phyloP scores from a whole-genome alignment of 2,329 filamentous ascomycete species.

The Fusarium sp. region DNA sequence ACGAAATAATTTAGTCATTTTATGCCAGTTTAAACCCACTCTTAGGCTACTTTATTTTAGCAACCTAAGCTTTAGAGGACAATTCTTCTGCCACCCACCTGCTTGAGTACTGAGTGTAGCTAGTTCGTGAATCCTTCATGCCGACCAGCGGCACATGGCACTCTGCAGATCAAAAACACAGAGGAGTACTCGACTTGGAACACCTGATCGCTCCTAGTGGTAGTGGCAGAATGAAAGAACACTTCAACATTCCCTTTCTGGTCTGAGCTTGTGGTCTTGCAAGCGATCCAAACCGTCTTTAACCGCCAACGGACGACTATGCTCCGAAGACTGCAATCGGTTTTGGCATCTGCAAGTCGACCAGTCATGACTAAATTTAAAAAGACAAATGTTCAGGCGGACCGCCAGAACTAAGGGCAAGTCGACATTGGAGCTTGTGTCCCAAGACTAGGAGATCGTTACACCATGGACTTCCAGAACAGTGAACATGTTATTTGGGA shows the following conservation, averaged over 20 bases:
- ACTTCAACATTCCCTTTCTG: background rate
- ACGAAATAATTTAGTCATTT: no score
- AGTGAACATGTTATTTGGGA: background rate
- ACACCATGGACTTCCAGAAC: background rate
- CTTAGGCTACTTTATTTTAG: no score
- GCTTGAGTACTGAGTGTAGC: background rate
- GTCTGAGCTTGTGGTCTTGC: background rate
- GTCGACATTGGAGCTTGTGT: background rate
- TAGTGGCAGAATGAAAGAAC: background rate
- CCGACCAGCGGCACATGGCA: background rate
- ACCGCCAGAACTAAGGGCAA: background rate
- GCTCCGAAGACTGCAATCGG: background rate
- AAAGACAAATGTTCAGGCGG: no score
- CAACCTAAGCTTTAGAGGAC: no score
- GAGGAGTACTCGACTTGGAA: background rate
- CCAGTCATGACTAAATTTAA: rapidly evolving
- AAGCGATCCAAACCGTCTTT: background rate
- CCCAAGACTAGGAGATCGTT: no score
- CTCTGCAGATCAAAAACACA: background rate
- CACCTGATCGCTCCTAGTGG: background rate
- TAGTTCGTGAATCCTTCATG: background rate
- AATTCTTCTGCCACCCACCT: no score
- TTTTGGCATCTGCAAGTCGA: background rate
- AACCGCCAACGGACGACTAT: background rate
- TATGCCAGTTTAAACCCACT: no score